Conservation (phyloP, 108 stramenopile species). For the Parietichytrium sp. region DNA sequence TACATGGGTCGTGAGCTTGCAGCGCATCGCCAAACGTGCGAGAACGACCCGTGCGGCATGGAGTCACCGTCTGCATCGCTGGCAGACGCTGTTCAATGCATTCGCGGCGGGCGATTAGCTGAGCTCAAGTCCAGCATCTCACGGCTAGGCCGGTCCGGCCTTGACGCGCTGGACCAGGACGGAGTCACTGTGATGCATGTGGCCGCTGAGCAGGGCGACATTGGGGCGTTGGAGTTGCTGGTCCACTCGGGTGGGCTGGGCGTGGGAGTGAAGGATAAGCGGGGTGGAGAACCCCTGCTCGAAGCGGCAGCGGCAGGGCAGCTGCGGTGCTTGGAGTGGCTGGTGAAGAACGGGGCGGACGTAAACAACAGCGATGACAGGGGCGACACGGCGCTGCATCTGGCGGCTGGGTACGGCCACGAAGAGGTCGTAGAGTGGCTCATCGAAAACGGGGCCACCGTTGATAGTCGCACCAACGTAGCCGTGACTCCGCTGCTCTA, state of each 20-base stretch:
- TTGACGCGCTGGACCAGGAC: conserved; percentile 3
- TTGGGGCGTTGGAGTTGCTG: neutral
- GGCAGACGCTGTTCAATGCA: too few relatives aligned
- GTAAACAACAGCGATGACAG: conserved; percentile 78
- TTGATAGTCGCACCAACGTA: neutral
- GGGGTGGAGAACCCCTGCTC: conserved; percentile 7
- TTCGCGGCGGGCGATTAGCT: too few relatives aligned
- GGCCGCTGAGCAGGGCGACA: conserved; percentile 9
- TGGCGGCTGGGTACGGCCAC: conserved; percentile 78
- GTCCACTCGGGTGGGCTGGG: neutral
- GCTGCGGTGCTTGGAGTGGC: conserved; percentile 9
- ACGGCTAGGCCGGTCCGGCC: too few relatives aligned
- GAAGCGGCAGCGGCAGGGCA: conserved; percentile 27
- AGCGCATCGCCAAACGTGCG: too few relatives aligned
- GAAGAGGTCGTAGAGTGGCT: conserved; percentile 64
- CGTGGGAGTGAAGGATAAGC: neutral
- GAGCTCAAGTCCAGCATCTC: too few relatives aligned
- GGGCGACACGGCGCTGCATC: conserved; percentile 76
- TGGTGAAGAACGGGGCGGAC: conserved; percentile 55
- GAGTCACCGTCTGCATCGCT: too few relatives aligned
- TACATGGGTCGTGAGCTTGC: too few relatives aligned
- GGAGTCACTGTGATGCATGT: neutral
- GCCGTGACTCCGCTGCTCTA: conserved; percentile 18
- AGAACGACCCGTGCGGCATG: too few relatives aligned
- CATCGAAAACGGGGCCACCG: conserved; percentile 63